Evolutionary conservation across 1,284 basidiomycete genomes (phyloP), one percentile per base, ranked within the genome.

Genomic region (Fomitopsis pinicola): DNA sequence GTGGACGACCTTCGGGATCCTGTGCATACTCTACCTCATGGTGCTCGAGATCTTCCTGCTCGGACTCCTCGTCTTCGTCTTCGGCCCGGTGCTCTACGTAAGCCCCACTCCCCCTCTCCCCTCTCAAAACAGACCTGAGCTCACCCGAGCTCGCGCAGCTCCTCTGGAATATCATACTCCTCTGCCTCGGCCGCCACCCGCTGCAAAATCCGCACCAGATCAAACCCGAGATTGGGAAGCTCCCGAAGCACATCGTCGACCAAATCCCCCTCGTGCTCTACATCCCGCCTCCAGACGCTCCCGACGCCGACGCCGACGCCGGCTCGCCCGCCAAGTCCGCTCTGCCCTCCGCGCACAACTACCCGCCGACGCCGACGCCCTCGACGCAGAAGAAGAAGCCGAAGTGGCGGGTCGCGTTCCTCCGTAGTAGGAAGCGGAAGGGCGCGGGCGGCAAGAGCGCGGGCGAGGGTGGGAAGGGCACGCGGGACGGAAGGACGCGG

Each of bases 231-330:
- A 83, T 92, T 48, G 86, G 84, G 5, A 91, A 91, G 69, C 76
- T 93, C 7, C 76, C 89, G 0, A 85, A 84, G 66, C 75, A 82
- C 4, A 74, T 87, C 8, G 90, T 93, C 33, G 87, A 92, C 59
- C 81, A 80, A 58, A 92, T 93, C 48, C 91, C 91, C 0, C 80
- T 93, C 36, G 91, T 92, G 33, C 82, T 91, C 60, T 93, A 92
- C 74, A 92, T 93, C 54, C 90, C 90, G 2, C 81, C 89, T 0
- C 88, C 90, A 1, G 30, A 33, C 30, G 30, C 30, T 4, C 88
- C 88, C 1, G 82, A 85, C 59, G 79, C 77, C 7, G 82, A 85
- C 59, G 79, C 77, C 7, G 40, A 63, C 38, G 12, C 64, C 30
- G 67, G 68, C 71, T 35, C 65, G 66, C 14, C 71, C 71, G 28